Evolutionary conservation across 768 basidiomycete genomes (phyloP), one percentile per base, ranked within the genome.

Genomic region (Wakefieldia striispora): DNA sequence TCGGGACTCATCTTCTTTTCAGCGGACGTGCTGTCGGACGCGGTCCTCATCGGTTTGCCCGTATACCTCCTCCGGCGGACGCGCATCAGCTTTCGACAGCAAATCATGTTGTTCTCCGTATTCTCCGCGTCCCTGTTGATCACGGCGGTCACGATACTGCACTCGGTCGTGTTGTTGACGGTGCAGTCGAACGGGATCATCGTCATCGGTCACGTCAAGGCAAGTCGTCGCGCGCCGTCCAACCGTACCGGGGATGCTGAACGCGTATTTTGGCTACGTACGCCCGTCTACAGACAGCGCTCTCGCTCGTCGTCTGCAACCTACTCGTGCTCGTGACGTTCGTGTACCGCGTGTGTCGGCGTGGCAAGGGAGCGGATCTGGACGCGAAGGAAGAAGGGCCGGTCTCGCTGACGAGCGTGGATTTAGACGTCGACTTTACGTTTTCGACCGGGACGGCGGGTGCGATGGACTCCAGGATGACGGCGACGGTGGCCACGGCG

Each of bases 251-350:
- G n/a, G n/a, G n/a, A n/a, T n/a, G n/a, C n/a, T n/a, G n/a, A n/a
- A n/a, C n/a, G n/a, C n/a, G n/a, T n/a, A n/a, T n/a, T n/a, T n/a
- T n/a, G n/a, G n/a, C n/a, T n/a, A n/a, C n/a, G n/a, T n/a, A n/a
- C n/a, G n/a, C n/a, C n/a, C n/a, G n/a, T n/a, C n/a, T n/a, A n/a
- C n/a, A n/a, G n/a, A n/a, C n/a, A 4, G 60, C 67, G 7, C 44
- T 62, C 14, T 52, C 61, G 8, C 35, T 62, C 20, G 45, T 66
- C 34, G 48, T 66, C 7, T 67, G 64, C 51, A 61, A 64, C 20
- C 47, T 57, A 12, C 53, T 66, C 27, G 66, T 66, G 36, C 52
- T 66, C 24, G 57, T 62, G 17, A 26, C 57, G 13, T 64, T 60
- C 8, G 12, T 57, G 7, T 56, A 61, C 37, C 62, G 54, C 16